Evolutionary conservation across 441 rosid genomes (phyloP).

Genomic region (Francoa sonchifolia): DNA sequence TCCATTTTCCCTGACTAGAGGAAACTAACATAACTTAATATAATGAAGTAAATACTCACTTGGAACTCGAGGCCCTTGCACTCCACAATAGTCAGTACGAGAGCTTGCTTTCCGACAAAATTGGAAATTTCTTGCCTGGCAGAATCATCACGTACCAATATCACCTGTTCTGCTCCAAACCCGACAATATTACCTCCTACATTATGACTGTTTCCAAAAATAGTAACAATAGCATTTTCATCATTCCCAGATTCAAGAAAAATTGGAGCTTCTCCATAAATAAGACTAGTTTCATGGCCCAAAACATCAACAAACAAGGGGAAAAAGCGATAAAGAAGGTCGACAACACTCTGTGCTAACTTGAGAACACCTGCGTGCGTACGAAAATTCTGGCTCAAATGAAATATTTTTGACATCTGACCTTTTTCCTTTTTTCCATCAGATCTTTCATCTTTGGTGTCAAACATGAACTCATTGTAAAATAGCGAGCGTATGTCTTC

Average conservation of each 20-base stretch:
- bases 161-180: constrained; percentile 45
- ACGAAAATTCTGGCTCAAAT: constrained; percentile 45
- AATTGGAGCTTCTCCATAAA: constrained; percentile 38
- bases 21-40: not conserved
- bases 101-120: constrained; percentile 39
- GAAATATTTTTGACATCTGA: constrained; percentile 25
- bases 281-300: constrained; percentile 27
- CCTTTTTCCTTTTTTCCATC: constrained; percentile 23
- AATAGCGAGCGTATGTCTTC: constrained; percentile 23
- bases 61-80: constrained; percentile 55
- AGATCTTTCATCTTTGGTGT: constrained; percentile 10
- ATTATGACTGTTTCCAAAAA: constrained; percentile 24
- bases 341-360: constrained; percentile 39
- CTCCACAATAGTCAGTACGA: constrained; percentile 38
- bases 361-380: constrained; percentile 46
- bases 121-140: constrained; percentile 24
- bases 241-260: constrained; percentile 24
- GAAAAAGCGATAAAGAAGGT: constrained; percentile 35
- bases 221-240: constrained; percentile 23
- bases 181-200: constrained; percentile 21
- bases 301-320: constrained; percentile 25
- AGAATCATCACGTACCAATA: constrained; percentile 34
- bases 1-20: no score
- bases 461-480: constrained; percentile 27
- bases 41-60: constrained; percentile 17